Conservation (phyloP, 257 asterid genomes). For the Forsythia viridissima region DNA sequence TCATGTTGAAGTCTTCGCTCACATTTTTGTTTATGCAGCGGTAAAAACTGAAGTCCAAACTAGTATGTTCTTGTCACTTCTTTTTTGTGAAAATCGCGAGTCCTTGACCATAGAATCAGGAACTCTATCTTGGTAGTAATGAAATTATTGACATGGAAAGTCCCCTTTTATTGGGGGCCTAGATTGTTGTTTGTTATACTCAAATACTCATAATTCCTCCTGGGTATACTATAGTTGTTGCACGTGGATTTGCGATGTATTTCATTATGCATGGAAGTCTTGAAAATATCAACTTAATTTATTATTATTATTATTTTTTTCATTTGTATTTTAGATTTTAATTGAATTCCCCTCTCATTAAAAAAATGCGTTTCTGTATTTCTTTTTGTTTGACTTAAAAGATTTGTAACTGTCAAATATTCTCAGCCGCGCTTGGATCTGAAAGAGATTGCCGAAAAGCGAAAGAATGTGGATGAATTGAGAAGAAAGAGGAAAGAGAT, state of each 20-base stretch:
- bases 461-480: constrained; percentile 35
- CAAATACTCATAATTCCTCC: too few relatives aligned
- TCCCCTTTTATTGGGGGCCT: neutral
- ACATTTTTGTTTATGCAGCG: neutral
- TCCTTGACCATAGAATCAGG: neutral
- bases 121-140: too few relatives aligned
- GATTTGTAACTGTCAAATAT: neutral
- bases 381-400: neutral
- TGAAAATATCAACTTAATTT: neutral
- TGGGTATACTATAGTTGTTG: too few relatives aligned
- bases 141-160: neutral
- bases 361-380: neutral
- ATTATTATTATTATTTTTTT: neutral
- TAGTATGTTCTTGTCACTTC: neutral
- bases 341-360: neutral
- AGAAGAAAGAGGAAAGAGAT: constrained; percentile 46
- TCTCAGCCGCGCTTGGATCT: constrained; percentile 32
- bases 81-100: too few relatives aligned
- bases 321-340: neutral
- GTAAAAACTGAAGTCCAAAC: neutral
- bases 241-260: too few relatives aligned
- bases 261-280: neutral
- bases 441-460: constrained; percentile 40
- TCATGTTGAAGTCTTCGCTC: neutral
- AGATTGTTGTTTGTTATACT: neutral